Evolutionary conservation across 192 early-diverging fungal genomes (phyloP).

Genomic region (Polychytrium aggregatum): DNA sequence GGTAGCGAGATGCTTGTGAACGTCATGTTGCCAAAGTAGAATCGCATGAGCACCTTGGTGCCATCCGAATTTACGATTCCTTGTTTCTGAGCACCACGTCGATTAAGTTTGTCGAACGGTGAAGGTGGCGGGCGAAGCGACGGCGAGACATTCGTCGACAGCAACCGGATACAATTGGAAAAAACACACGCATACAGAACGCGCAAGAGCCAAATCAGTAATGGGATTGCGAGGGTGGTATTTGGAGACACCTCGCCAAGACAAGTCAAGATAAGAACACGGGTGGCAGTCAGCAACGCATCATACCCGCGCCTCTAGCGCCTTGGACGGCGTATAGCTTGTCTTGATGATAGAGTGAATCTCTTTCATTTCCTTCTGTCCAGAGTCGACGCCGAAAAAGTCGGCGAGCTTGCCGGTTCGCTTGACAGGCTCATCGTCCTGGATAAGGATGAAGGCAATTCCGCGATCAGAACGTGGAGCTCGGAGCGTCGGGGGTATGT

Average conservation of each 20-base stretch:
- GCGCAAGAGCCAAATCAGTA: too few relatives aligned
- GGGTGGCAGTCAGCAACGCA: too few relatives aligned
- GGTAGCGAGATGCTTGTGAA: constrained; percentile 25
- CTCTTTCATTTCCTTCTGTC: constrained; percentile 11
- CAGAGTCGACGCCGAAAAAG: constrained; percentile 22
- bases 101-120: constrained; percentile 2
- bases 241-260: too few relatives aligned
- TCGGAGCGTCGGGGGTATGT: background rate
- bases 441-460: too few relatives aligned
- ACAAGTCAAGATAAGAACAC: too few relatives aligned
- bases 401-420: constrained; percentile 18
- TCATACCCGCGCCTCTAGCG: too few relatives aligned
- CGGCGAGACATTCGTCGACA: too few relatives aligned
- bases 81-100: constrained; percentile 3
- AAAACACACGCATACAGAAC: too few relatives aligned
- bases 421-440: constrained; percentile 6
- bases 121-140: constrained; percentile 4
- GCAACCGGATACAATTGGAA: too few relatives aligned
- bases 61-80: background rate
- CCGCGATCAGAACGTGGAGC: too few relatives aligned
- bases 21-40: constrained; percentile 37
- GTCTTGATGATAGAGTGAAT: constrained; percentile 13
- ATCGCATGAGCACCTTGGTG: constrained; percentile 16
- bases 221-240: too few relatives aligned
- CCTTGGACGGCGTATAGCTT: too few relatives aligned